Conservation (phyloP, 257 asterid species). For the Scutellaria galericulata region DNA sequence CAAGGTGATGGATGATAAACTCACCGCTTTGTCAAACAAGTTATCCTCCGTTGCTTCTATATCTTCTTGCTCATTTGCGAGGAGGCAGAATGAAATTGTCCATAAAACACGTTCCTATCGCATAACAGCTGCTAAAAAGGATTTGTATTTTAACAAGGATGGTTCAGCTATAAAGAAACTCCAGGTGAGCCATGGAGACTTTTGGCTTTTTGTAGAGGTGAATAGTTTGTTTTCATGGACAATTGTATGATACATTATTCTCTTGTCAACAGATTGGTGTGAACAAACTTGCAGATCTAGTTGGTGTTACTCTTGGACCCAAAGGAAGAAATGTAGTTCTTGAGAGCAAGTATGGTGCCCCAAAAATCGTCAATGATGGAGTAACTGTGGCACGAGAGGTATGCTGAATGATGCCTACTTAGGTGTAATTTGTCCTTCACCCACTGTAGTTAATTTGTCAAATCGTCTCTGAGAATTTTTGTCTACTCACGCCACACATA, state of each 20-base stretch:
- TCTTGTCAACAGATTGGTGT: conserved; percentile 71
- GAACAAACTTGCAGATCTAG: conserved; percentile 91
- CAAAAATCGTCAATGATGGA: conserved; percentile 95
- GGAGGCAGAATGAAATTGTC: conserved; percentile 53
- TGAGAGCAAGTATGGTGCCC: conserved; percentile 97
- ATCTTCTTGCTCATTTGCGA: conserved; percentile 59
- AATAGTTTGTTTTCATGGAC: not conserved
- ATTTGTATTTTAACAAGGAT: conserved; percentile 89
- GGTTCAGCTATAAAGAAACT: conserved; percentile 93
- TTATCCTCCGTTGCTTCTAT: conserved; percentile 70
- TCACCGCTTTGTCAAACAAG: conserved; percentile 56
- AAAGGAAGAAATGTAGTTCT: conserved; percentile 97
- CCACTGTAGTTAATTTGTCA: too few relatives aligned
- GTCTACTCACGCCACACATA: not conserved
- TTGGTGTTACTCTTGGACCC: conserved; percentile 97
- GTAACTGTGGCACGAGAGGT: conserved; percentile 98
- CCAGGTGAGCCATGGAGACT: conserved; percentile 51
- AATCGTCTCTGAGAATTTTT: not conserved
- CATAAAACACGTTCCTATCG: conserved; percentile 51
- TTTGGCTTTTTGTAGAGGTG: not conserved
- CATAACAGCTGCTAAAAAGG: conserved; percentile 82
- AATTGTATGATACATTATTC: conserved; percentile 5
- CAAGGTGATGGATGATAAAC: conserved; percentile 56
- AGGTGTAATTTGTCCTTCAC: not conserved
- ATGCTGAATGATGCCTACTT: not conserved